phyloP scores from a whole-genome alignment of 2,329 filamentous ascomycete genomes.

The Bipolaris sorokiniana region DNA sequence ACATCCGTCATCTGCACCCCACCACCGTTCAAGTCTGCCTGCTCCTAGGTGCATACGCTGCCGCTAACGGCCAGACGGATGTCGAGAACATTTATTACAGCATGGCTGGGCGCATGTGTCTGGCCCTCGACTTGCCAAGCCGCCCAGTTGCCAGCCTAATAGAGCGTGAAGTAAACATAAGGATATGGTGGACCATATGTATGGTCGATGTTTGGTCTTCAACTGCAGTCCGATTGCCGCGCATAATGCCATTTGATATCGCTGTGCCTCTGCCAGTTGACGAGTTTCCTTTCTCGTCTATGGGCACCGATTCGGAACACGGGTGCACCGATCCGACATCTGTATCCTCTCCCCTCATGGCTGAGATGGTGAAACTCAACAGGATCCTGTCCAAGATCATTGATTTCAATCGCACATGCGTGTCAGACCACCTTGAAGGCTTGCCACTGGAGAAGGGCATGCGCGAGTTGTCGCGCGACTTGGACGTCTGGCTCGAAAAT shows the following conservation, averaged over 20 bases:
- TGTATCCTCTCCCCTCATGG: conserved; percentile 27
- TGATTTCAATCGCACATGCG: conserved; percentile 31
- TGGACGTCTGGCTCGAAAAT: conserved; percentile 29
- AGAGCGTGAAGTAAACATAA: conserved; percentile 33
- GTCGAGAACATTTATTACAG: conserved; percentile 35
- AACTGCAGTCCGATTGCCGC: conserved; percentile 27
- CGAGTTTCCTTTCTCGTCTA: conserved; percentile 29
- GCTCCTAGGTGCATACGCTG: conserved; percentile 31
- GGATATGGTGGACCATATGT: conserved; percentile 34
- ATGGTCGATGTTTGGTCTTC: conserved; percentile 38
- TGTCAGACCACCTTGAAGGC: conserved; percentile 32
- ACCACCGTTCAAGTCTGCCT: conserved; percentile 29
- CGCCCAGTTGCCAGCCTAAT: conserved; percentile 25
- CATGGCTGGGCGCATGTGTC: conserved; percentile 30
- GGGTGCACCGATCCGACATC: conserved; percentile 15
- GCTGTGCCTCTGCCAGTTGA: conserved; percentile 30
- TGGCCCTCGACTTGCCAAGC: conserved; percentile 30
- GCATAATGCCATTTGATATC: conserved; percentile 31
- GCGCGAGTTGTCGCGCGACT: conserved; percentile 24
- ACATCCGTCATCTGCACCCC: conserved; percentile 25
- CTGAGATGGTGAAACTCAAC: conserved; percentile 36
- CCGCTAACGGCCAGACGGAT: conserved; percentile 32
- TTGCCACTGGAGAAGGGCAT: conserved; percentile 22
- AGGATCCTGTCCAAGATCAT: conserved; percentile 30
- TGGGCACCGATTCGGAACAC: conserved; percentile 21